phyloP scores from a whole-genome alignment of 2,329 filamentous ascomycete genomes.

The Grosmannia huntii region DNA sequence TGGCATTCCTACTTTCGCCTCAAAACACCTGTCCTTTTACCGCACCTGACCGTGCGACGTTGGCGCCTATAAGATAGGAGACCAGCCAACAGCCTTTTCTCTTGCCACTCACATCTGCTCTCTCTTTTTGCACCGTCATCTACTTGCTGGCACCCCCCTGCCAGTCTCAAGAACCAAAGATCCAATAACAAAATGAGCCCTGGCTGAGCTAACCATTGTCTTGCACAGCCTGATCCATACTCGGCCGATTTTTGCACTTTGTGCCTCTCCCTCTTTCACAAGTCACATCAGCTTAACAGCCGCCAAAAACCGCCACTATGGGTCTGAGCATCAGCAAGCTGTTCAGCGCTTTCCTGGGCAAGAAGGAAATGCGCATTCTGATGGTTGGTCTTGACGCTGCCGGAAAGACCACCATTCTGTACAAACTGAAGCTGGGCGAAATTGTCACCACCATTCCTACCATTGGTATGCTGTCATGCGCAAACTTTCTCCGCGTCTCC shows the following conservation, averaged over 20 bases:
- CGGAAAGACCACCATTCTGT: slow-evolving; percentile 99
- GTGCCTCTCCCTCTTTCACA: neutral
- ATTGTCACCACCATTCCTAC: slow-evolving; percentile 99
- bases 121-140: neutral
- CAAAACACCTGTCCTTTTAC: neutral
- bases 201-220: neutral
- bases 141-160: neutral
- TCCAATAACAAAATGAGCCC: neutral
- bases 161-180: too few species aligned
- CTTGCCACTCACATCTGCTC: neutral
- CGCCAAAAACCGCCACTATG: slow-evolving; percentile 57
- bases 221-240: neutral
- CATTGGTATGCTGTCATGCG: slow-evolving; percentile 54
- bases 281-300: neutral
- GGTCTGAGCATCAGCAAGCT: slow-evolving; percentile 96
- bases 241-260: neutral
- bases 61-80: neutral
- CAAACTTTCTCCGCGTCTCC: neutral
- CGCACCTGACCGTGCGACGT: neutral
- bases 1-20: neutral
- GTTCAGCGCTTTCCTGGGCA: slow-evolving; percentile 92
- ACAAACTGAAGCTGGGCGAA: slow-evolving; percentile 99
- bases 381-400: slow-evolving; percentile 99
- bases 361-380: slow-evolving; percentile 99
- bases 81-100: neutral